Percentiles rank a stretch among this genome's conserved stretches.
Conservation (phyloP, 2,329 filamentous ascomycete species). For the Aspergillus arachidicola region DNA sequence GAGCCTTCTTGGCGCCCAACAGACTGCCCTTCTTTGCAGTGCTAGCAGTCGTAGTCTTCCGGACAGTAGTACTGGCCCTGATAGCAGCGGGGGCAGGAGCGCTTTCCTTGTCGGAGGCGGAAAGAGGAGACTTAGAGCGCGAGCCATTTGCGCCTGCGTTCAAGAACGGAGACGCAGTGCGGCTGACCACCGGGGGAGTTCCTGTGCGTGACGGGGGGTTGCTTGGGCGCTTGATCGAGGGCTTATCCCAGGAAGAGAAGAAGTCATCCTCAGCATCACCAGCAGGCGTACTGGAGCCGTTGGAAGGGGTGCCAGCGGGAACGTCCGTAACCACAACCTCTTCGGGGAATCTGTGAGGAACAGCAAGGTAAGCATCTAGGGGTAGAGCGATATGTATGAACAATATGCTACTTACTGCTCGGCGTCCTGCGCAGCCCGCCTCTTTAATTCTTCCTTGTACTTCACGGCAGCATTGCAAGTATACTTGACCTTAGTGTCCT, state of each 20-base stretch:
- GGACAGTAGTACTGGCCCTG: conserved; percentile 76
- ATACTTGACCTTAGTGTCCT: conserved; percentile 96
- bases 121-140: conserved; percentile 83
- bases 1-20: conserved; percentile 79
- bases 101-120: conserved; percentile 56
- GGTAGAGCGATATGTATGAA: neutral
- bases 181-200: conserved; percentile 78
- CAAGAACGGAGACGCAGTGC: conserved; percentile 88
- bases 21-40: conserved; percentile 81
- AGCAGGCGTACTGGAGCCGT: conserved; percentile 74
- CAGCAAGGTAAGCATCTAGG: conserved; percentile 13
- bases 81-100: conserved; percentile 64
- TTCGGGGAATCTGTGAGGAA: conserved; percentile 67
- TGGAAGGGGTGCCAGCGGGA: conserved; percentile 58
- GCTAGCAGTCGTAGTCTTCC: conserved; percentile 67
- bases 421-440: conserved; percentile 78
- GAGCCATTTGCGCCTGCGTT: conserved; percentile 67
- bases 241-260: conserved; percentile 99
- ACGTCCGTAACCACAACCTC: conserved; percentile 85
- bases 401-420: conserved; percentile 67
- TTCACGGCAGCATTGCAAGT: conserved; percentile 89
- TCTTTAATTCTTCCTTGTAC: conserved; percentile 96
- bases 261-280: conserved; percentile 88
- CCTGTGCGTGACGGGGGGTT: conserved; percentile 88
- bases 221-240: conserved; percentile 91